Conservation (phyloP, 2,329 filamentous ascomycete species). For the Talaromyces verruculosus region DNA sequence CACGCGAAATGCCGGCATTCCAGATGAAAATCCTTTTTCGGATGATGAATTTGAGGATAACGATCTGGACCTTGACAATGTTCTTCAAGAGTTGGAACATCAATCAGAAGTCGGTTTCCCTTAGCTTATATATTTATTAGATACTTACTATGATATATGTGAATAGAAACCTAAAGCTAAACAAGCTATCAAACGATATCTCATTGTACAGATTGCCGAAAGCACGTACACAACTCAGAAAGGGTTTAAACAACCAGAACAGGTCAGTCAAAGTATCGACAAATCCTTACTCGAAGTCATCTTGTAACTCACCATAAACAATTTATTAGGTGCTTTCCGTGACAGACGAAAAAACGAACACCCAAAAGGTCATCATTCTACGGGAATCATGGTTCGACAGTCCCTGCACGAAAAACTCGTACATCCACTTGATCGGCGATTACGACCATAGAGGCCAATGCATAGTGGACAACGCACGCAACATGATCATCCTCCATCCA, state of each 20-base stretch:
- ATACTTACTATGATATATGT: conserved; percentile 62
- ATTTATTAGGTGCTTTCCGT: conserved; percentile 69
- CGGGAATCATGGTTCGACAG: conserved; percentile 87
- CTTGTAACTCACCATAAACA: conserved; percentile 10
- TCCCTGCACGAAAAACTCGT: conserved; percentile 69
- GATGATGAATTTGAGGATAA: conserved; percentile 70
- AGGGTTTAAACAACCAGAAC: conserved; percentile 64
- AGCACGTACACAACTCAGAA: conserved; percentile 65
- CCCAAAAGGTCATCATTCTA: conserved; percentile 68
- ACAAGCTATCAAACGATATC: conserved; percentile 79
- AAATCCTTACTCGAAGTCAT: background rate
- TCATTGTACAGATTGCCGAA: conserved; percentile 72
- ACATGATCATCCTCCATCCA: conserved; percentile 88
- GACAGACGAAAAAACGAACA: conserved; percentile 70
- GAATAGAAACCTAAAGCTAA: conserved; percentile 64
- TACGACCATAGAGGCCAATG: conserved; percentile 72
- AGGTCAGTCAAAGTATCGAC: conserved; percentile 55
- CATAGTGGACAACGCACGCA: conserved; percentile 76
- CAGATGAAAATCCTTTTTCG: conserved; percentile 6
- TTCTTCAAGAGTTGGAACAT: conserved; percentile 60
- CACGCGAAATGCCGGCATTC: background rate
- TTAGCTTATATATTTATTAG: conserved; percentile 33
- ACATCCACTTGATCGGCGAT: conserved; percentile 80
- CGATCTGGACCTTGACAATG: conserved; percentile 61
- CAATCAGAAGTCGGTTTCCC: conserved; percentile 66